Base-by-base conservation (phyloP, 768 basidiomycete species). In the Lyophyllum shimeji region DNA sequence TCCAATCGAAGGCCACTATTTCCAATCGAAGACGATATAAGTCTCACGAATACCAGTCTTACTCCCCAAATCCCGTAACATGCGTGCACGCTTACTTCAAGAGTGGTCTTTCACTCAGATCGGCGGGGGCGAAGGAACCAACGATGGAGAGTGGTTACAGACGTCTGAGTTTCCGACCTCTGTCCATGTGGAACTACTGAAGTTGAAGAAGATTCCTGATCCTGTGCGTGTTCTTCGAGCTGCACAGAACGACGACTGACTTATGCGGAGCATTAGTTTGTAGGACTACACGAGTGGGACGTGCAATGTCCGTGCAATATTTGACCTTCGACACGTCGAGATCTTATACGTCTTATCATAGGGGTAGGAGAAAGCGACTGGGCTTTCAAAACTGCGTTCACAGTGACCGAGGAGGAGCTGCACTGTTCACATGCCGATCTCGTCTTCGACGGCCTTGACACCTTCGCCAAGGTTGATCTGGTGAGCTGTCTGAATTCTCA, bases 281-380 rank as follows among this genome's bases (percentile, higher is more conserved):
- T 90, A 43, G 90, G 87, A 11, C 73, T 93, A 56, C 79, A 89
- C 58, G 95, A 96, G 68, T 93, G 89, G 86, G 89, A 94, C 63
- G 87, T 93, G 13, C 95, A 96, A 74, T 95, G 93, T 93, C 59
- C 63, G 83, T 67, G 2, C 40, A 11, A n/a, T 25, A 6, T 43
- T 39, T 8, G 8, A 39, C 31, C 7, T 37, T 17, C 37, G 21
- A 50, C n/a, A n/a, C 20, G 25, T 40, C 34, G 24, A 29, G 17
- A 17, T 53, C 48, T 27, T 37, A 57, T 18, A 40, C 25, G 37
- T 39, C 27, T 42, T 48, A 17, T 11, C 44, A 23, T 37, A 95
- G 93, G 95, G 95, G 76, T 97, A 37, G 93, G 92, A 31, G 95
- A 97, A 68, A 78, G 80, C 8, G 82, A 86, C 33, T 97, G 95